Percentiles rank a stretch among this genome's conserved stretches.
Conservation (phyloP, 1,284 basidiomycete genomes). For the Trichosporon ovoides region DNA sequence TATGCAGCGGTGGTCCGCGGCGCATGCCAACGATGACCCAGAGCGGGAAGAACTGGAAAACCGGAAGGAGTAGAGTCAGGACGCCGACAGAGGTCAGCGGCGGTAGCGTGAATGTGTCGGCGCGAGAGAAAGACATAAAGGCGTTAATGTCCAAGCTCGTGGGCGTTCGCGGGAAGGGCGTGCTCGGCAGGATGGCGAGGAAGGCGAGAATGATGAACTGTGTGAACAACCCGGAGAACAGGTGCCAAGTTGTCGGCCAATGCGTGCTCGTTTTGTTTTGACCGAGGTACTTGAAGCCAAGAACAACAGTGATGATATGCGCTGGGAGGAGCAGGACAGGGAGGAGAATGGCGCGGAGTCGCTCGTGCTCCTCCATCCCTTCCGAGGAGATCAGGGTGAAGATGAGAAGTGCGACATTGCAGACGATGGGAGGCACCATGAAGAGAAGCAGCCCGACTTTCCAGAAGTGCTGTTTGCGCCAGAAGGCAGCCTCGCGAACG, state of each 20-base stretch:
- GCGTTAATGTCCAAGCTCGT: neutral
- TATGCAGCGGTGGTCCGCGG: constrained; percentile 67
- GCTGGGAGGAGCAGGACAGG: constrained; percentile 56
- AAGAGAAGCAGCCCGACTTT: constrained; percentile 36
- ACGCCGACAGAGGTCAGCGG: constrained; percentile 8
- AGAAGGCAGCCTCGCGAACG: constrained; percentile 65
- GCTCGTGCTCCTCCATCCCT: constrained; percentile 19
- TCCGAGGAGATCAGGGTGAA: constrained; percentile 41
- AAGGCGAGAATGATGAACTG: constrained; percentile 53
- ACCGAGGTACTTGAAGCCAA: constrained; percentile 57
- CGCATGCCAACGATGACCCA: constrained; percentile 59
- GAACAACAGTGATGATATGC: constrained; percentile 58
- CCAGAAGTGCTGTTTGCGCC: constrained; percentile 40
- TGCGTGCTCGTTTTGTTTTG: constrained; percentile 56
- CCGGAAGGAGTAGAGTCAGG: constrained; percentile 39
- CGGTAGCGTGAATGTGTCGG: constrained; percentile 16
- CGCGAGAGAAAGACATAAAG: constrained; percentile 8
- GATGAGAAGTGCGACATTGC: constrained; percentile 30
- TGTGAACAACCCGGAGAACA: constrained; percentile 58
- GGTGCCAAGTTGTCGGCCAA: constrained; percentile 60
- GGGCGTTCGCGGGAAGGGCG: constrained; percentile 26
- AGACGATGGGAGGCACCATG: constrained; percentile 28
- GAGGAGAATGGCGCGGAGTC: constrained; percentile 18
- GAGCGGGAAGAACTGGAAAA: constrained; percentile 54
- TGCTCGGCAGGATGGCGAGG: constrained; percentile 41